Evolutionary conservation across 371 early-diverging fungal genomes (phyloP).

Genomic region (Mortierella sp.): DNA sequence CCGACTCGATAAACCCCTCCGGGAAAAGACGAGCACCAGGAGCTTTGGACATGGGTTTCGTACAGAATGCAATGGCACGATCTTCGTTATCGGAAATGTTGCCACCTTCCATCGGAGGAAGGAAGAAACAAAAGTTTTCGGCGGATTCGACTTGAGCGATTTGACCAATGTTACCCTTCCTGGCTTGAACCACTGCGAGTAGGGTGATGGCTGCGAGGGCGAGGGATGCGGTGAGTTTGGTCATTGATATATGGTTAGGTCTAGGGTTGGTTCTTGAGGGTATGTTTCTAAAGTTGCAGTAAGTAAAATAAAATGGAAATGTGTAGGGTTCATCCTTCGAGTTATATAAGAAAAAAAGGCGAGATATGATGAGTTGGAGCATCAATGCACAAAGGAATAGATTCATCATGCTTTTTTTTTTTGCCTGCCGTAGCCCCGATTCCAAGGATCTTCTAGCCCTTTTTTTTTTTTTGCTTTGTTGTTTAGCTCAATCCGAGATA

Average conservation of each 20-base stretch:
- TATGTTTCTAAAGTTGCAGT: background rate
- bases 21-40: slow-evolving; percentile 58
- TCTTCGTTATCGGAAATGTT: slow-evolving; percentile 66
- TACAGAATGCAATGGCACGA: slow-evolving; percentile 67
- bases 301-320: background rate
- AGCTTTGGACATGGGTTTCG: slow-evolving; percentile 43
- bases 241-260: background rate
- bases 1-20: slow-evolving; percentile 56
- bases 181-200: background rate
- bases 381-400: background rate
- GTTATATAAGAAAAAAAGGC: background rate
- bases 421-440: background rate
- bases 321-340: background rate
- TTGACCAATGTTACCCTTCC: slow-evolving; percentile 9
- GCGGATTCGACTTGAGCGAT: slow-evolving; percentile 15
- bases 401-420: background rate
- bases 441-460: background rate
- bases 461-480: background rate
- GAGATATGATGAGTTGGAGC: background rate
- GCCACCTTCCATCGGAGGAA: slow-evolving; percentile 63
- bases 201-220: background rate
- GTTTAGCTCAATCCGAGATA: background rate
- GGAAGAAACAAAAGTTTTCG: slow-evolving; percentile 61
- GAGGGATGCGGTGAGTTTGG: background rate
- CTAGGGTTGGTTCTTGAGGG: background rate